Conservation (phyloP, 2,329 filamentous ascomycete genomes). For the Fusarium denticulatum region DNA sequence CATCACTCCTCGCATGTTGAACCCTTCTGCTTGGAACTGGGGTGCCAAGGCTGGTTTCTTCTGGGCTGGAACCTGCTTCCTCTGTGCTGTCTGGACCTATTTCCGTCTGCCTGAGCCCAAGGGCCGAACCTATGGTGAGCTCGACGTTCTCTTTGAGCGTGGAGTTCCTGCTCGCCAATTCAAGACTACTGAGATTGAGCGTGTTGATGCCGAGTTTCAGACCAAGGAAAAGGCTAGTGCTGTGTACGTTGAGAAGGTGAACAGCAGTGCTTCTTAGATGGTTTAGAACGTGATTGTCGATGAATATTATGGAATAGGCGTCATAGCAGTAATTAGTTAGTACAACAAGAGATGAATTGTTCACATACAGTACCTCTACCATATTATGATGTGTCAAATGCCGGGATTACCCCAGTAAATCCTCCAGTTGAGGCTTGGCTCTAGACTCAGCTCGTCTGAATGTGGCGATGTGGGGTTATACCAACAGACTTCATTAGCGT, state of each 20-base stretch:
- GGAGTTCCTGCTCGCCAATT: constrained; percentile 56
- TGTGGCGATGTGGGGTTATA: constrained; percentile 7
- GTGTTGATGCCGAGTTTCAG: constrained; percentile 35
- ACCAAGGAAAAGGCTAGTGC: constrained; percentile 36
- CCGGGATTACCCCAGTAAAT: not conserved
- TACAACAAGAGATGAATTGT: not conserved
- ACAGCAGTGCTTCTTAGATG: not conserved
- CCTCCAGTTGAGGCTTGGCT: not conserved
- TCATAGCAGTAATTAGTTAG: not conserved
- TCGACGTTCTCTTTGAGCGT: constrained; percentile 64
- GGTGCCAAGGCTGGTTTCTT: constrained; percentile 60
- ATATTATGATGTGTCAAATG: no score
- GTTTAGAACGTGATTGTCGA: not conserved
- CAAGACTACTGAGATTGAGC: constrained; percentile 44
- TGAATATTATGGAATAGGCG: rapidly evolving
- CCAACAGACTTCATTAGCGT: not conserved
- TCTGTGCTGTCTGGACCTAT: constrained; percentile 60
- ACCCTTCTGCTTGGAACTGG: constrained; percentile 58
- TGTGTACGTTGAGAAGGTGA: constrained; percentile 20
- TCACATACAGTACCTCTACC: not conserved
- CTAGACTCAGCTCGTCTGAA: not conserved
- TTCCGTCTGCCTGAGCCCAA: constrained; percentile 65
- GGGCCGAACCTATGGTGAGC: constrained; percentile 63
- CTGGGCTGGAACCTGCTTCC: constrained; percentile 56
- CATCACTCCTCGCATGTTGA: constrained; percentile 59